Evolutionary conservation across 306 rosid species (phyloP).

Genomic region (Luffa acutangula): DNA sequence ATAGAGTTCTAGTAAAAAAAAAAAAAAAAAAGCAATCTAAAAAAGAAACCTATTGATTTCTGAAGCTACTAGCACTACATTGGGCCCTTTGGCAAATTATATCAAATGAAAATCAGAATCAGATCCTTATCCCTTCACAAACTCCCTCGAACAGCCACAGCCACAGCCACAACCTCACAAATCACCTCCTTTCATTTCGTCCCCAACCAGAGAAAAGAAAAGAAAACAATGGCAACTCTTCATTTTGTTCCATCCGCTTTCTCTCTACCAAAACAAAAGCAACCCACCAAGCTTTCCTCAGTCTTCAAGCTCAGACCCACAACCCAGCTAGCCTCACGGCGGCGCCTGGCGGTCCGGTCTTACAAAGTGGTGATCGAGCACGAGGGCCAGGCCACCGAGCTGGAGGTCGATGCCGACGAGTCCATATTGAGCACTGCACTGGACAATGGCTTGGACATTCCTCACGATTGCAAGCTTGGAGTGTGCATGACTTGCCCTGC

Average conservation of each 20-base stretch:
- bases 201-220: neutral
- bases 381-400: conserved; percentile 43
- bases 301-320: conserved; percentile 21
- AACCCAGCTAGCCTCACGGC: conserved; percentile 12
- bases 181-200: neutral
- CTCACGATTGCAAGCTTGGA: conserved; percentile 95
- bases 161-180: conserved; percentile 11
- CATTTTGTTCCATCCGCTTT: conserved; percentile 35
- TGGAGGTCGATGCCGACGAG: conserved; percentile 49
- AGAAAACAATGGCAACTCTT: conserved; percentile 46
- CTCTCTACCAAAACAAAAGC: conserved; percentile 23
- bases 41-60: neutral
- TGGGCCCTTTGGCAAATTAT: neutral
- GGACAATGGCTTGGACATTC: conserved; percentile 61
- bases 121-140: conserved; percentile 29
- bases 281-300: conserved; percentile 22
- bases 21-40: too few relatives aligned
- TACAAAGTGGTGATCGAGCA: conserved; percentile 83
- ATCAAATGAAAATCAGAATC: neutral
- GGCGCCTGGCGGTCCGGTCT: conserved; percentile 26
- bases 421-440: conserved; percentile 52
- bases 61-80: neutral
- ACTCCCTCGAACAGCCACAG: conserved; percentile 10
- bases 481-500: conserved; percentile 99
- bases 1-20: too few relatives aligned